Conservation (phyloP, 2,329 filamentous ascomycete genomes). For the Teratosphaeria destructans region DNA sequence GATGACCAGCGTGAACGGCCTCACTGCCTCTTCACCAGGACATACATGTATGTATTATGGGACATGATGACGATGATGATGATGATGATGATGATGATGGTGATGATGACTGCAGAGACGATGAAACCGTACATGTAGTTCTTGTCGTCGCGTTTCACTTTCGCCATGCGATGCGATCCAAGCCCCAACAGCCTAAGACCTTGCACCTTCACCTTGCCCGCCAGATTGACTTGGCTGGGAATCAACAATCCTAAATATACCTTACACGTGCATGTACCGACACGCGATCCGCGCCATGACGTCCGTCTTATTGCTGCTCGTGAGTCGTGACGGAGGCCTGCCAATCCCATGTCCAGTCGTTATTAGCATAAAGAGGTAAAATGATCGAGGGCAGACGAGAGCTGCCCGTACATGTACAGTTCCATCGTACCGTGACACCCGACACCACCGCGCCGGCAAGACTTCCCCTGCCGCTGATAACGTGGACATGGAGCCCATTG, state of each 20-base stretch:
- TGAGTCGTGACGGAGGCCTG: neutral
- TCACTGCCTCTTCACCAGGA: neutral
- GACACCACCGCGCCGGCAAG: neutral
- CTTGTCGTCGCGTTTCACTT: neutral
- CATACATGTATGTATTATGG: neutral
- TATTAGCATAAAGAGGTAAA: no score
- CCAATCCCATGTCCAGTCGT: no score
- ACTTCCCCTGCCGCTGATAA: neutral
- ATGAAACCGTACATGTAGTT: neutral
- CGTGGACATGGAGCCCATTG: neutral
- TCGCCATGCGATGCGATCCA: neutral
- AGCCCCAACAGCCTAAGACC: neutral
- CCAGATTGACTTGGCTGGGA: neutral
- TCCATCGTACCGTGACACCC: neutral
- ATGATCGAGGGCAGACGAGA: neutral
- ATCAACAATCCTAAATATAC: neutral
- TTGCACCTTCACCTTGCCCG: neutral
- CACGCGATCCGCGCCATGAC: neutral
- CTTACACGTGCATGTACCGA: no score
- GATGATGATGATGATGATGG: no score
- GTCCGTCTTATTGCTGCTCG: neutral
- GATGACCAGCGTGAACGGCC: no score
- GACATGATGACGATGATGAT: no score
- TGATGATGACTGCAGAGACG: no score
- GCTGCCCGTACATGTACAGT: neutral